These are phyloP conservation scores for Metarhizium rileyi DNA, from an alignment of 2,329 filamentous ascomycete genomes.

Conservation along the genomic window DNA sequence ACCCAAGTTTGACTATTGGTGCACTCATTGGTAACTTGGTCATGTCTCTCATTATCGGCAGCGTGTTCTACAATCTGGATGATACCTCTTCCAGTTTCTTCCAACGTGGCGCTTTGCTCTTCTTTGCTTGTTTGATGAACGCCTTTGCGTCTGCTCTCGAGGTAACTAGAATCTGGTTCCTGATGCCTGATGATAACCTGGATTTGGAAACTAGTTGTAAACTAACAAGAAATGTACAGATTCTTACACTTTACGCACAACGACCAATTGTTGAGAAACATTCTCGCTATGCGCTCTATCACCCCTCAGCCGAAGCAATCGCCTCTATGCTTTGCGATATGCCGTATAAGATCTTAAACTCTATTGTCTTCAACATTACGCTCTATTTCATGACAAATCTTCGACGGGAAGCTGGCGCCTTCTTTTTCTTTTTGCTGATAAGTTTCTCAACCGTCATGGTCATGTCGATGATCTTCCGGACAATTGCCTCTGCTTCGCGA, in stretches of 20 bases:
- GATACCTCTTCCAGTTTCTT: constrained; percentile 63
- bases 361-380: constrained; percentile 66
- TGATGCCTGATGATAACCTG: too few relatives aligned
- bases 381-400: constrained; percentile 86
- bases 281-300: constrained; percentile 74
- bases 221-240: constrained; percentile 31
- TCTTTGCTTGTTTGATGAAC: constrained; percentile 82
- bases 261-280: constrained; percentile 91
- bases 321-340: constrained; percentile 79
- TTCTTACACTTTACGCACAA: constrained; percentile 78
- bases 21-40: constrained; percentile 61
- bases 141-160: constrained; percentile 74
- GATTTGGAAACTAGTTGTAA: too few relatives aligned
- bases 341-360: constrained; percentile 66
- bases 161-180: too few relatives aligned
- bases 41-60: constrained; percentile 68
- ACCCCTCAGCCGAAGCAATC: constrained; percentile 80
- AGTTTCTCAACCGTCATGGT: constrained; percentile 62
- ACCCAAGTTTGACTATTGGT: constrained; percentile 64
- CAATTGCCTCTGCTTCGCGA: constrained; percentile 65
- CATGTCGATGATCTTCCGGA: constrained; percentile 83
- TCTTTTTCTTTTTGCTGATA: constrained; percentile 79
- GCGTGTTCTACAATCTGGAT: constrained; percentile 70
- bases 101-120: constrained; percentile 67
- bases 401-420: constrained; percentile 60